These are phyloP conservation scores for Myriosclerotinia duriaeana DNA, from an alignment of 2,329 filamentous ascomycete genomes.

Conservation along the genomic window DNA sequence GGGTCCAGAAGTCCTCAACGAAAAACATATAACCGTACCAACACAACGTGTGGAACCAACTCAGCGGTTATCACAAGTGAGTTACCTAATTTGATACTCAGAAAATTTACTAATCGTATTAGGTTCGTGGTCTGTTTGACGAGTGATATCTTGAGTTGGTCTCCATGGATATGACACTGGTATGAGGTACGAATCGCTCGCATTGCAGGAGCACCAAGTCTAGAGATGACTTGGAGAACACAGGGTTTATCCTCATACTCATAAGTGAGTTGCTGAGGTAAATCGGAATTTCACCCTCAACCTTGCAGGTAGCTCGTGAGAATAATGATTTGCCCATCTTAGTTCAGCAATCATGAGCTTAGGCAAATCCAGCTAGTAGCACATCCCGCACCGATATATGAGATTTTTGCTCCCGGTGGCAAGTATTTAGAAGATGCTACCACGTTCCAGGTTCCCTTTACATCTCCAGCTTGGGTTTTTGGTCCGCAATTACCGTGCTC, in stretches of 20 bases:
- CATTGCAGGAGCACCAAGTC: neutral
- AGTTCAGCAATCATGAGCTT: neutral
- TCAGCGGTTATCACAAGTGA: constrained; percentile 69
- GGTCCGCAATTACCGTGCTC: constrained; percentile 96
- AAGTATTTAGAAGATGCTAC: constrained; percentile 60
- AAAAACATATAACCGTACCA: constrained; percentile 24
- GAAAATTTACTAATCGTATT: constrained; percentile 29
- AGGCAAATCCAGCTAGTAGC: constrained; percentile 78
- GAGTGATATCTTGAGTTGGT: constrained; percentile 28
- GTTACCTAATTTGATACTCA: constrained; percentile 38
- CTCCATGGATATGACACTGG: neutral
- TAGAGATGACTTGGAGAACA: neutral
- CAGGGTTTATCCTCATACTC: neutral
- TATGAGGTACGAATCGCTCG: neutral
- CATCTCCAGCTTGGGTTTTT: constrained; percentile 60
- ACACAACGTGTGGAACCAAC: constrained; percentile 62
- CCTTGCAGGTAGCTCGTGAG: neutral
- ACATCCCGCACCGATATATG: constrained; percentile 76
- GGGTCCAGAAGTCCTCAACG: neutral
- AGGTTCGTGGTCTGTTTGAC: constrained; percentile 41
- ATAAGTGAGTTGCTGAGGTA: neutral
- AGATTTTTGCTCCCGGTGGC: constrained; percentile 52
- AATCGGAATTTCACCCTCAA: neutral
- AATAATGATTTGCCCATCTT: constrained; percentile 1
- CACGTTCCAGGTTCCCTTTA: constrained; percentile 67